A percentile compares a stretch with the other conserved stretches of the same genome.
Evolutionary conservation across 2,329 filamentous ascomycete genomes (phyloP).

Genomic region (Colletotrichum sp.): DNA sequence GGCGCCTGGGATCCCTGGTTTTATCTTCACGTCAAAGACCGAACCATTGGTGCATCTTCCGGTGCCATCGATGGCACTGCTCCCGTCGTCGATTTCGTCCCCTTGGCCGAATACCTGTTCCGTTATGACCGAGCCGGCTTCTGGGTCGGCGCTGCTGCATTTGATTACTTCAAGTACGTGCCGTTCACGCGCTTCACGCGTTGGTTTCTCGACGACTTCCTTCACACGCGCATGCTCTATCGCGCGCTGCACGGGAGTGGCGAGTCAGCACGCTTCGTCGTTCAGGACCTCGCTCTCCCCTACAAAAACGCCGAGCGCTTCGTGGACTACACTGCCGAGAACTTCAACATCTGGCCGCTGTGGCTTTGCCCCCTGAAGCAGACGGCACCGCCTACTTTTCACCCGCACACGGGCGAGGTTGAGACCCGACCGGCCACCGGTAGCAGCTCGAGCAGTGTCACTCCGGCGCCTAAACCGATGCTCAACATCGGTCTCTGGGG

Average conservation of each 20-base stretch:
- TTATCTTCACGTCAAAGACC: constrained; percentile 70
- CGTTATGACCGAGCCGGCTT: constrained; percentile 78
- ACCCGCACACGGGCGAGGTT: constrained; percentile 51
- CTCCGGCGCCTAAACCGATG: constrained; percentile 38
- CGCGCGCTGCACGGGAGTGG: constrained; percentile 72
- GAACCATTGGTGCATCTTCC: constrained; percentile 32
- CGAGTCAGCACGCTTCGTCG: constrained; percentile 66
- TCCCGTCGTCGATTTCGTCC: constrained; percentile 58
- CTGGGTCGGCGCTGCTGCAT: constrained; percentile 72
- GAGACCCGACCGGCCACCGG: constrained; percentile 23
- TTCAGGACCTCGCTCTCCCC: constrained; percentile 69
- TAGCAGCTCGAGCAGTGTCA: background rate
- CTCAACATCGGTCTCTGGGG: constrained; percentile 81
- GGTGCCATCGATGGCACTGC: constrained; percentile 21
- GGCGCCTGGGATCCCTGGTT: constrained; percentile 74
- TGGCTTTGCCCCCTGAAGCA: constrained; percentile 63
- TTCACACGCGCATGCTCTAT: constrained; percentile 77
- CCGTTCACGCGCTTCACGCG: constrained; percentile 70
- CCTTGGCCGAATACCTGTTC: constrained; percentile 75
- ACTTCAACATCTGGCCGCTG: constrained; percentile 62
- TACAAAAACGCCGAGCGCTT: constrained; percentile 57
- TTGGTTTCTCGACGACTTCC: constrained; percentile 73
- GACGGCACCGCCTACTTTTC: constrained; percentile 55
- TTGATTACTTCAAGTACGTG: constrained; percentile 67
- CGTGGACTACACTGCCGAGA: constrained; percentile 56